These are phyloP conservation scores for Rhodomyrtus tomentosa DNA, from an alignment of 345 rosid genomes.

Conservation along the genomic window DNA sequence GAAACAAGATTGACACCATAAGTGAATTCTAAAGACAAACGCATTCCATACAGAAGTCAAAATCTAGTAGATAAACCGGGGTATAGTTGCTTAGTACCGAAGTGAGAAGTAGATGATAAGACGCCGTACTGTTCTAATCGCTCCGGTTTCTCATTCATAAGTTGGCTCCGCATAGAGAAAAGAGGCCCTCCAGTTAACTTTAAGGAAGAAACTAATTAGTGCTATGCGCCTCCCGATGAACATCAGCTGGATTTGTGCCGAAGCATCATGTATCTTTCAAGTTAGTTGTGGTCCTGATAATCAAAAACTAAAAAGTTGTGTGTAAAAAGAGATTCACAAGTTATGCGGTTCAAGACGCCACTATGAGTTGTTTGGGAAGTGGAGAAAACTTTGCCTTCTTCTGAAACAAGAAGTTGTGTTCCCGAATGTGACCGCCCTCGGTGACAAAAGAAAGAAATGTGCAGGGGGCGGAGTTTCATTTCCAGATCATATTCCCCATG, in stretches of 20 bases:
- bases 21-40: background rate
- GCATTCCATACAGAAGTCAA: background rate
- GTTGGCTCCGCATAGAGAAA: background rate
- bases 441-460: background rate
- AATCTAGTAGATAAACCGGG: background rate
- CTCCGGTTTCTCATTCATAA: background rate
- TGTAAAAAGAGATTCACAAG: background rate
- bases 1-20: background rate
- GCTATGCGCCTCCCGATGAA: background rate
- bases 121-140: background rate
- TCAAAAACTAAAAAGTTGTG: background rate
- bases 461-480: constrained; percentile 8
- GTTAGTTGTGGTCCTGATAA: background rate
- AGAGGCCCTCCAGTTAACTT: background rate
- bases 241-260: background rate
- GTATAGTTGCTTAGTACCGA: background rate
- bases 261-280: background rate
- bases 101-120: background rate
- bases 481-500: constrained; percentile 66
- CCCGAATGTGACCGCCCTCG: background rate
- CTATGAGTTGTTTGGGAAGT: background rate
- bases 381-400: background rate
- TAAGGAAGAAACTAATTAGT: background rate
- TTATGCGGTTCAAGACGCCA: background rate
- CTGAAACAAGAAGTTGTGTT: background rate